phyloP scores from a whole-genome alignment of 2,329 filamentous ascomycete species.

The Trichoderma lentiforme region DNA sequence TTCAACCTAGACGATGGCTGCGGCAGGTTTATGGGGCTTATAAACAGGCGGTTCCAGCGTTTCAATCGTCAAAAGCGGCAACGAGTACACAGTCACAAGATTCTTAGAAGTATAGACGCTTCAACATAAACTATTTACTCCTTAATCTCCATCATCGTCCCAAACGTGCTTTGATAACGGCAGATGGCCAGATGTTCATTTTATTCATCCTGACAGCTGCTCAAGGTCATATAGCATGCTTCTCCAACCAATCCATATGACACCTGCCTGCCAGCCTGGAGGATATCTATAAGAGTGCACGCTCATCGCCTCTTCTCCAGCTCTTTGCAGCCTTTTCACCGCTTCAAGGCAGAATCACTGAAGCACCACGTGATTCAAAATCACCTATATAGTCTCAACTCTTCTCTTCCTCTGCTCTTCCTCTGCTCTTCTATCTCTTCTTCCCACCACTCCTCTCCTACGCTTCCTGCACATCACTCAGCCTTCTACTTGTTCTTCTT shows the following conservation, averaged over 20 bases:
- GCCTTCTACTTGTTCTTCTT: background rate
- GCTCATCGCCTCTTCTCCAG: background rate
- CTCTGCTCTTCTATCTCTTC: background rate
- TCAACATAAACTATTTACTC: background rate
- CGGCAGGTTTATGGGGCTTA: background rate
- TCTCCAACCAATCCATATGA: background rate
- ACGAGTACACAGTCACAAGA: background rate
- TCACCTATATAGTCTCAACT: background rate
- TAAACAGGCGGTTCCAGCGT: background rate
- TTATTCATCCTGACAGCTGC: background rate
- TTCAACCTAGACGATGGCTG: background rate
- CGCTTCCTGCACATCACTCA: background rate
- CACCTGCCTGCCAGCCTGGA: background rate
- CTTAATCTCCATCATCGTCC: background rate
- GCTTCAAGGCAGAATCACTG: background rate
- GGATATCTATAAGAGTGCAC: background rate
- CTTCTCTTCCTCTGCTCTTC: background rate
- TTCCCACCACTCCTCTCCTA: no score
- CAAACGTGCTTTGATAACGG: background rate
- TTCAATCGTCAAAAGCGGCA: background rate
- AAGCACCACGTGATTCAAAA: slow-evolving; percentile 9
- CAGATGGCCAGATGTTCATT: background rate
- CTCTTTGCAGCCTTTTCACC: background rate
- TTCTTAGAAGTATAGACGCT: background rate
- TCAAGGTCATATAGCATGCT: background rate